These are phyloP conservation scores for Bondarzewia mesenterica DNA, from an alignment of 1,284 basidiomycete genomes.

Conservation along the genomic window DNA sequence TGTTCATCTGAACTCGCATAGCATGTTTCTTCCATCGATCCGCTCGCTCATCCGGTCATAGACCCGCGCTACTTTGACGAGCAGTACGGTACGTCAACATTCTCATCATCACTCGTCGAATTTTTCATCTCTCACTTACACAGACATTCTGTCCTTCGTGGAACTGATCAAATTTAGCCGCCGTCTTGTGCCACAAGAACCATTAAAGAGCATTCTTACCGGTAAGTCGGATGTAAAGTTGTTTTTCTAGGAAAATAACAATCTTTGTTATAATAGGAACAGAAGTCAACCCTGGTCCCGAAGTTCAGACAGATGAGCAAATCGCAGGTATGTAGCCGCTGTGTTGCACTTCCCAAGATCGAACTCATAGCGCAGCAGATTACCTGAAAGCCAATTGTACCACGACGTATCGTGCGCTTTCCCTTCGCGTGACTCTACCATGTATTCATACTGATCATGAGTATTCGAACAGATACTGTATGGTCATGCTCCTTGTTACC, in stretches of 20 bases:
- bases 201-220: constrained; percentile 8
- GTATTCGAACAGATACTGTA: constrained; percentile 12
- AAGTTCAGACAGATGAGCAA: constrained; percentile 13
- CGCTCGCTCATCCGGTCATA: constrained; percentile 5
- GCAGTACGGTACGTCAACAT: constrained; percentile 8
- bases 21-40: constrained; percentile 10
- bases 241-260: background rate
- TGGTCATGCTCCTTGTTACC: constrained; percentile 46
- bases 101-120: background rate
- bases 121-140: background rate
- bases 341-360: background rate
- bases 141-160: constrained; percentile 7
- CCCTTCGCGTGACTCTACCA: background rate
- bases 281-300: constrained; percentile 10
- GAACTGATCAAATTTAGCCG: constrained; percentile 13
- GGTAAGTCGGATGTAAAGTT: background rate
- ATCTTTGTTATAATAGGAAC: background rate
- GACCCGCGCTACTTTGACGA: constrained; percentile 14
- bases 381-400: background rate
- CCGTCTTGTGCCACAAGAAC: constrained; percentile 8
- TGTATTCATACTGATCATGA: background rate
- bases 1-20: background rate
- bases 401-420: background rate
- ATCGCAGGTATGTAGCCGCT: constrained; percentile 4
- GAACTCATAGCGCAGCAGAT: background rate